These are phyloP conservation scores for Dictyophora rubrovolvata DNA, from an alignment of 768 basidiomycete genomes.

Conservation along the genomic window DNA sequence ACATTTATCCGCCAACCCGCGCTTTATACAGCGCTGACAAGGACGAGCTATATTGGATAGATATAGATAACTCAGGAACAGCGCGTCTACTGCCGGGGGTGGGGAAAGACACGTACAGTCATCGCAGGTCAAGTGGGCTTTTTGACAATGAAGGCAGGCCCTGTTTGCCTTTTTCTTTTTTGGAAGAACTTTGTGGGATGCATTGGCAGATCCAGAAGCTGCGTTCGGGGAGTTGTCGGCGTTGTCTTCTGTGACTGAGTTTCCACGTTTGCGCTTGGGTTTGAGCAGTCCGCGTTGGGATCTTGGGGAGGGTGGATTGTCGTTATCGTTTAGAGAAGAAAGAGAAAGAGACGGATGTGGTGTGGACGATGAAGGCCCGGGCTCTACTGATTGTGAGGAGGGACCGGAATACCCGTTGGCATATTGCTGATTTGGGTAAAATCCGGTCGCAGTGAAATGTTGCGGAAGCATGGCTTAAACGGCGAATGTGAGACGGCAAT, in stretches of 20 bases:
- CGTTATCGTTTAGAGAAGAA: conserved; percentile 9
- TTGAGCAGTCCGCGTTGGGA: conserved; percentile 4
- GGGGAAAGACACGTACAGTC: conserved; percentile 56
- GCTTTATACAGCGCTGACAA: conserved; percentile 91
- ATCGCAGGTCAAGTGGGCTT: conserved; percentile 97
- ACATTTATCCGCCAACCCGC: conserved; percentile 80
- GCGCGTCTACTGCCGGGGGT: conserved; percentile 5
- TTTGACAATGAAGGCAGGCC: conserved; percentile 94
- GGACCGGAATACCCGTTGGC: conserved; percentile 1
- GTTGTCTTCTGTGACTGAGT: conserved; percentile 47
- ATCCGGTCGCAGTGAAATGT: conserved; percentile 5
- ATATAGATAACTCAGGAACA: conserved; percentile 13
- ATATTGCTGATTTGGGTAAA: conserved; percentile 5
- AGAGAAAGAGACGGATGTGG: conserved; percentile 26
- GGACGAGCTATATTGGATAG: conserved; percentile 61
- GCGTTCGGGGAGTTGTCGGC: conserved; percentile 26
- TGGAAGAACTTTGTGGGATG: conserved; percentile 57
- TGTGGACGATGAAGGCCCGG: conserved; percentile 23
- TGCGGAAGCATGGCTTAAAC: conserved; percentile 4
- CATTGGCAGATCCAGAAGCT: conserved; percentile 21
- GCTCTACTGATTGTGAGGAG: conserved; percentile 16
- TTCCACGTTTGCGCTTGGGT: conserved; percentile 53
- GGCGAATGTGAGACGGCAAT: not conserved
- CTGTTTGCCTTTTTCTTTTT: conserved; percentile 94
- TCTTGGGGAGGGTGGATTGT: not conserved